Conservation (phyloP, 352 stramenopile species). For the Phytopythium sindhum region DNA sequence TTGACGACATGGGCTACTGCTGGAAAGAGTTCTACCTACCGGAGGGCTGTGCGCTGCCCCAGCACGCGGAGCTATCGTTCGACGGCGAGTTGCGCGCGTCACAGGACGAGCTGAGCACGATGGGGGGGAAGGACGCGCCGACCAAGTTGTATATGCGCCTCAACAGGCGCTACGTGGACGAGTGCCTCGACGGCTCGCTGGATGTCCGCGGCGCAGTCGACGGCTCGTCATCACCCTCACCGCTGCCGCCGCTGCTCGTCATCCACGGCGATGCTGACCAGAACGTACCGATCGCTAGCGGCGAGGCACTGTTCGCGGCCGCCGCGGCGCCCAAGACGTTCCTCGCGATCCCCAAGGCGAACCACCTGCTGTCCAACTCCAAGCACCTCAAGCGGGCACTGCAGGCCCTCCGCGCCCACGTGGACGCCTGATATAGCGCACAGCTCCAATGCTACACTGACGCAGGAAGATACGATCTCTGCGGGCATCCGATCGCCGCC, state of each 20-base stretch:
- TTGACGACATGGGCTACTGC: constrained; percentile 34
- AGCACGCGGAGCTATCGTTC: constrained; percentile 35
- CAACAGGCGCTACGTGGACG: constrained; percentile 43
- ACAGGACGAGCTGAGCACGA: not conserved
- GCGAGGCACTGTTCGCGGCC: constrained; percentile 48
- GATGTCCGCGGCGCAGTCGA: constrained; percentile 40
- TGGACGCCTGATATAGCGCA: constrained; percentile 6
- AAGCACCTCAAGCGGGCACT: constrained; percentile 73
- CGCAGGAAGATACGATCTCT: no score
- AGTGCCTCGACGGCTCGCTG: constrained; percentile 40
- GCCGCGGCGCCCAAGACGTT: constrained; percentile 59
- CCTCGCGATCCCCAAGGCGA: constrained; percentile 50
- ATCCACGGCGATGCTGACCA: constrained; percentile 65
- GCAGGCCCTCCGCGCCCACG: constrained; percentile 38
- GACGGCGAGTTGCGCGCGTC: constrained; percentile 26
- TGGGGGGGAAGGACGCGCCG: constrained; percentile 17
- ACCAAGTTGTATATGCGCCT: constrained; percentile 57
- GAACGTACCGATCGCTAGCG: constrained; percentile 51
- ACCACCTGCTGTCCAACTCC: constrained; percentile 72
- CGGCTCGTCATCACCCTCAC: not conserved
- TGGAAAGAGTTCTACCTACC: constrained; percentile 76
- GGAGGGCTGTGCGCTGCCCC: constrained; percentile 30
- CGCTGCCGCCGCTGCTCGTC: constrained; percentile 43
- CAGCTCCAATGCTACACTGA: no score
- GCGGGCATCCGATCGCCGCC: no score